Evolutionary conservation across 1,139 yeast species (phyloP).

Genomic region (Debaryomyces subglobosus): DNA sequence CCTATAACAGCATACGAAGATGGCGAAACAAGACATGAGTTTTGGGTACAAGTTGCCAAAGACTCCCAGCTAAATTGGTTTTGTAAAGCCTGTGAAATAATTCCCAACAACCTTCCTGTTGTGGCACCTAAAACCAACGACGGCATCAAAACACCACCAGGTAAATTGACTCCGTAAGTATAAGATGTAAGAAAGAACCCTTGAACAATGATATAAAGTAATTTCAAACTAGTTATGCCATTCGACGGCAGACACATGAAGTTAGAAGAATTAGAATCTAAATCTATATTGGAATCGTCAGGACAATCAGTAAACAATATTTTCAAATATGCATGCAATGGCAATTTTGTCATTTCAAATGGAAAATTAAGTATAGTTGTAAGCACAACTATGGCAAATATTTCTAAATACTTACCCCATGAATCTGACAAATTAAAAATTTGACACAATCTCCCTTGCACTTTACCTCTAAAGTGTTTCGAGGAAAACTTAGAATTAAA

Average conservation of each 20-base stretch:
- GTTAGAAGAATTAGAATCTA: conserved; percentile 27
- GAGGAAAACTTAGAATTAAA: conserved; percentile 43
- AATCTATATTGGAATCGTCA: conserved; percentile 18
- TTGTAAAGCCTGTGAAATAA: conserved; percentile 56
- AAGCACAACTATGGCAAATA: conserved; percentile 46
- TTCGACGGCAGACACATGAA: conserved; percentile 41
- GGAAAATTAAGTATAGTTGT: conserved; percentile 64
- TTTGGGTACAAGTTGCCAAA: conserved; percentile 52
- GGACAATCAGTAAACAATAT: conserved; percentile 69
- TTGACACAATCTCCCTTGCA: conserved; percentile 24
- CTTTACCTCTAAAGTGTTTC: conserved; percentile 19
- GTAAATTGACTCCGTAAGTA: conserved; percentile 66
- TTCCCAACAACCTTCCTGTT: conserved; percentile 69
- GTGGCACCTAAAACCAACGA: conserved; percentile 72
- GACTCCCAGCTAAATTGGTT: conserved; percentile 39
- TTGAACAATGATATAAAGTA: conserved; percentile 50
- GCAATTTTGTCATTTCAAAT: conserved; percentile 53
- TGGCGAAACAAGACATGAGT: conserved; percentile 57
- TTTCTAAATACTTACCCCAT: conserved; percentile 46
- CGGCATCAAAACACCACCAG: conserved; percentile 80
- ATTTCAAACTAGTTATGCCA: conserved; percentile 31
- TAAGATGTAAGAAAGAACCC: conserved; percentile 64
- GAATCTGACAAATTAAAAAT: conserved; percentile 17
- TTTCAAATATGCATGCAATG: conserved; percentile 57
- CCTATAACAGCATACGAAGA: conserved; percentile 66